Conservation (phyloP, 176 grass and related monocot genomes). For the Sorghum bicolor region Sorghum_bicolor_NCBIv3 NC_012870.2:17239001-17239500, state of each 20-base stretch:
- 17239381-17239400: too few species aligned
- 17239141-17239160: neutral
- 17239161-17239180: neutral
- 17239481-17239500: constrained; percentile 35
- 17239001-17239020: too few species aligned
- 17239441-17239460: neutral
- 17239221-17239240: neutral
- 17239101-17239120: too few species aligned
- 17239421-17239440: neutral
- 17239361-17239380: neutral
- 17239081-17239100: too few species aligned
- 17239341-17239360: too few species aligned
- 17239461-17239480: neutral
- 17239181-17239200: too few species aligned
- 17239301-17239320: neutral
- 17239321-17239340: too few species aligned
- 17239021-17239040: too few species aligned
- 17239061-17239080: too few species aligned
- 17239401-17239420: too few species aligned
- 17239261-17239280: too few species aligned
- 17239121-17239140: neutral
- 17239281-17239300: neutral
- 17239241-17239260: neutral
- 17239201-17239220: neutral
- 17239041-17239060: too few species aligned